Conservation (phyloP, 208 protist species). For the Entamoeba invadens region DNA sequence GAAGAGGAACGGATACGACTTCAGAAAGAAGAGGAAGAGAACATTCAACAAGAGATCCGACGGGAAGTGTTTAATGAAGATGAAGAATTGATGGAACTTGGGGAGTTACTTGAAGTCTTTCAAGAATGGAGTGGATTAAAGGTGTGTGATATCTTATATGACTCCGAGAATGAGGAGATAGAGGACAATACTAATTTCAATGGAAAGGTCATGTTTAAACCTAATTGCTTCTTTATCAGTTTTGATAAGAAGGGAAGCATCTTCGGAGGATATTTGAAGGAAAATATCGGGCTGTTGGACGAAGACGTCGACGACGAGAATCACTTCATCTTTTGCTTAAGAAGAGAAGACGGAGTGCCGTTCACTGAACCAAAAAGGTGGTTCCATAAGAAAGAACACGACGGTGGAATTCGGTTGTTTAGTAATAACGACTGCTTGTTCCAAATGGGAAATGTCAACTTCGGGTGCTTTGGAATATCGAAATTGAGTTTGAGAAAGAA, state of each 20-base stretch:
- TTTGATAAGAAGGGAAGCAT: slow-evolving; percentile 11
- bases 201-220: background rate
- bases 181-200: background rate
- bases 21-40: background rate
- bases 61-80: background rate
- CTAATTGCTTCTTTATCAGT: slow-evolving; percentile 15
- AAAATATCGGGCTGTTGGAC: background rate
- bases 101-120: background rate
- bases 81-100: background rate
- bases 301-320: background rate
- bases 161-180: background rate
- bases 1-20: background rate
- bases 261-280: background rate
- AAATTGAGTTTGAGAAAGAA: background rate
- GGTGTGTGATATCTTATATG: background rate
- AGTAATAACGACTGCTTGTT: background rate
- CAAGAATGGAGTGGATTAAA: background rate
- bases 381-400: background rate
- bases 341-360: background rate
- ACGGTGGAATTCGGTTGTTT: background rate
- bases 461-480: background rate
- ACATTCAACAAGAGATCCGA: background rate
- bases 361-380: background rate
- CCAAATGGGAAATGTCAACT: background rate
- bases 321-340: background rate